Evolutionary conservation across 345 rosid genomes (phyloP), one percentile per base, ranked within the genome.

Genomic region (Euphorbia lathyris): DNA sequence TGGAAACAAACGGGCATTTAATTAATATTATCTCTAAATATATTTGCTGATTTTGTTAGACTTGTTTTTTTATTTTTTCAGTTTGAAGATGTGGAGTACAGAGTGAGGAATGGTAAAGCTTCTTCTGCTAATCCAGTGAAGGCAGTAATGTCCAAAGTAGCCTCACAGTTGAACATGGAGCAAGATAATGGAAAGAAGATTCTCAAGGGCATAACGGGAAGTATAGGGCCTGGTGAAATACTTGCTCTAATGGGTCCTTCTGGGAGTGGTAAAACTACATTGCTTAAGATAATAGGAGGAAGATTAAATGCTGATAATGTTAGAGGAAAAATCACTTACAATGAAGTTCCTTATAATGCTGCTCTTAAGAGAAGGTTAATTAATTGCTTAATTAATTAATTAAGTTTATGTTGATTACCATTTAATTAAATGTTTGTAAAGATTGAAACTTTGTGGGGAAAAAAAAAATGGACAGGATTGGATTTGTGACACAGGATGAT

Each of bases 191-290:
- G 87, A 87, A 95, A 90, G 82, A 85, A 84, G 29, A 90, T 95
- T 68, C 72, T 95, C 51, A 88, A 88, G 70, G 99, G 98, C 17
- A 85, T 95, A 36, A 88, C 97, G 23, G 97, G 99, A 63, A 84
- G 98, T 77, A 83, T 91, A 0, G 89, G 97, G 70, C 95, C 99
- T 4, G 99, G 94, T 8, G 94, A 95, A 75, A 88, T 95, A 64
- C 94, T 95, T 42, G 98, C 96, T 27, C 48, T 90, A 9, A 95
- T 95, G 99, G 99, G 98, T 76, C 98, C 99, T 85, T 90, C 99
- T 5, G 99, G 99, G 29, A 95, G 98, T 70, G 99, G 98, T 14
- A 95, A 95, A 77, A 95, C 99, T 73, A 92, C 96, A 58, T 77
- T 95, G 72, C 77, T 92, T 74, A 95, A 87, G 81, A 87, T 89